phyloP scores from a whole-genome alignment of 148 eudicot genomes.

The Persicaria tinctoria region DNA sequence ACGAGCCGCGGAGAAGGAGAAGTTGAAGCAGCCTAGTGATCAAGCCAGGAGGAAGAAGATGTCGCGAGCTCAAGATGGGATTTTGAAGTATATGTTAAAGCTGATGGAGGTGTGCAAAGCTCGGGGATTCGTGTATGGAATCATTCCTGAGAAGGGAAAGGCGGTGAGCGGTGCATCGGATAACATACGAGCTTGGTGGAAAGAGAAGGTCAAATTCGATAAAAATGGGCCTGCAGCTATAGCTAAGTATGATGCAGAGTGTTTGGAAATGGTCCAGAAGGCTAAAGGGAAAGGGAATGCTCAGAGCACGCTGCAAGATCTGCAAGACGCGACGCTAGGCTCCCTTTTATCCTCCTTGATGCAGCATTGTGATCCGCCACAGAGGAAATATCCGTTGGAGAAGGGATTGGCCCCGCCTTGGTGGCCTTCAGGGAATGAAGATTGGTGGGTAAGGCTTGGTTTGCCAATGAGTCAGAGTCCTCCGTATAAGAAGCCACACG shows the following conservation, averaged over 20 bases:
- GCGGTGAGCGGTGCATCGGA: conserved; percentile 92
- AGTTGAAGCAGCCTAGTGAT: conserved; percentile 56
- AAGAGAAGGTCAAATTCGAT: conserved; percentile 91
- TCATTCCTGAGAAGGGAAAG: conserved; percentile 97
- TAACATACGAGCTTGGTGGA: conserved; percentile 98
- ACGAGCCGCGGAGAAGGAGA: conserved; percentile 63
- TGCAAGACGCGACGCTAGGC: conserved; percentile 95
- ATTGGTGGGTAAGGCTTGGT: conserved; percentile 72
- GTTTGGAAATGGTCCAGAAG: conserved; percentile 37
- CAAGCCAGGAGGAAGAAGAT: conserved; percentile 94
- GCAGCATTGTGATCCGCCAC: conserved; percentile 96
- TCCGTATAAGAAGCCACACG: conserved; percentile 94
- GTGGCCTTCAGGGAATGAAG: conserved; percentile 91
- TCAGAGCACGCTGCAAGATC: conserved; percentile 59
- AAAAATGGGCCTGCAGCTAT: conserved; percentile 93
- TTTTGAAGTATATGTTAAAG: conserved; percentile 93
- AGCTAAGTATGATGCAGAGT: conserved; percentile 62
- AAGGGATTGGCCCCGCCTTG: conserved; percentile 81
- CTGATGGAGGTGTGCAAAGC: conserved; percentile 98
- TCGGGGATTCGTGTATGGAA: conserved; percentile 91
- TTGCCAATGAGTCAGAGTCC: conserved; percentile 63
- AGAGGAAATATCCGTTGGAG: conserved; percentile 82
- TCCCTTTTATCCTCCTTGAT: conserved; percentile 88
- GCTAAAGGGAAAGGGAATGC: conserved; percentile 38
- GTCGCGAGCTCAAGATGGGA: conserved; percentile 96